A percentile compares a stretch with the other conserved stretches of the same genome.
These are phyloP conservation scores for Rhododendron griersonianum DNA, from an alignment of 148 eudicot species.

Conservation along the genomic window DNA sequence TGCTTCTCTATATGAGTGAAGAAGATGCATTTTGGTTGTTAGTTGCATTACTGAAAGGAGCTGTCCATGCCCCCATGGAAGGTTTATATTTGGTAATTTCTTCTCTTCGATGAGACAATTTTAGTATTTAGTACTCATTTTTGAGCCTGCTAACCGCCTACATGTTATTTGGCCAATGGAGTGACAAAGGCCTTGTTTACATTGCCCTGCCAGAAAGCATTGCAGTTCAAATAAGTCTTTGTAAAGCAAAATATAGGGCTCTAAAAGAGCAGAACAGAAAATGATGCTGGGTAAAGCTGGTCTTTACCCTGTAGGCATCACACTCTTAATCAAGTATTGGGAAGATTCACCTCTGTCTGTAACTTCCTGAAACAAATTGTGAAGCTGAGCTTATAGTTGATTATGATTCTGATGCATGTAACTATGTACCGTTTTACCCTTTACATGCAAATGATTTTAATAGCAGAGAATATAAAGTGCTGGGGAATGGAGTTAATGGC, in stretches of 20 bases:
- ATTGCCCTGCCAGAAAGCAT: neutral
- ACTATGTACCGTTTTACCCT: neutral
- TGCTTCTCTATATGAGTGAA: constrained; percentile 98
- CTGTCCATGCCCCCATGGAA: constrained; percentile 98
- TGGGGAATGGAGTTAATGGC: neutral
- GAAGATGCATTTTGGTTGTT: constrained; percentile 99
- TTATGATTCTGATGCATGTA: neutral
- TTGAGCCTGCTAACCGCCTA: neutral
- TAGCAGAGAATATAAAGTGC: neutral
- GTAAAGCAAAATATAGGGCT: neutral
- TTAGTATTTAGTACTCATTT: neutral
- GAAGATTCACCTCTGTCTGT: neutral
- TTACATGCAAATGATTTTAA: neutral
- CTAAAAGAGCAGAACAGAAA: neutral
- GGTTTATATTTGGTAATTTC: constrained; percentile 80
- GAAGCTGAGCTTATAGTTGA: neutral
- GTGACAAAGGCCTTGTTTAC: neutral
- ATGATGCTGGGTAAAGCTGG: neutral
- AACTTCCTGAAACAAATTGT: neutral
- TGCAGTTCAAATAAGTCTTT: neutral
- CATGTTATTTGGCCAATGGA: neutral
- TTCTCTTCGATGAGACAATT: neutral
- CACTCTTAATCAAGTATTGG: neutral
- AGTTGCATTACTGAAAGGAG: constrained; percentile 94
- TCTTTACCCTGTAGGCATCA: neutral